phyloP scores from a whole-genome alignment of 164 flowering plant genomes.

The Magnolia officinalis region DNA sequence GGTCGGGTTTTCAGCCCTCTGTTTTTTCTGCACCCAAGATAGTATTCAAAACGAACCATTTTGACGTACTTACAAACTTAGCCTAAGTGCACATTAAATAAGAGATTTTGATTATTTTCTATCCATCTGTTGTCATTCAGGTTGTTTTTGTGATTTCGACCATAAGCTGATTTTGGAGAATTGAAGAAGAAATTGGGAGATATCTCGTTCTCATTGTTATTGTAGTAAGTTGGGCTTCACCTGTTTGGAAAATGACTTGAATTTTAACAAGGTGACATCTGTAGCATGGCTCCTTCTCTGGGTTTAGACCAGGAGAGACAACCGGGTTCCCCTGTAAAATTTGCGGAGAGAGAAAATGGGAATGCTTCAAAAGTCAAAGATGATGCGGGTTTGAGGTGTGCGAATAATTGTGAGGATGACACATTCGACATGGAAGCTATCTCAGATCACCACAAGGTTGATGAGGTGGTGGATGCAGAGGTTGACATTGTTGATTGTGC shows the following conservation, averaged over 20 bases:
- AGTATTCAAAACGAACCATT: no score
- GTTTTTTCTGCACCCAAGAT: no score
- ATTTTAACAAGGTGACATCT: background rate
- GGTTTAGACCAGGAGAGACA: constrained; percentile 15
- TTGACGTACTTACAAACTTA: no score
- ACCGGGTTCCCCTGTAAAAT: constrained; percentile 12
- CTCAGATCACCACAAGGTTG: constrained; percentile 26
- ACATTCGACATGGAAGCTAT: constrained; percentile 24
- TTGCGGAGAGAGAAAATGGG: constrained; percentile 13
- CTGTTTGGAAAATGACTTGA: constrained; percentile 1
- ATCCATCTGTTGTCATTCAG: background rate
- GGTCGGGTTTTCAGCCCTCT: no score
- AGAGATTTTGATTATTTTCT: background rate
- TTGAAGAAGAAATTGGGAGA: background rate
- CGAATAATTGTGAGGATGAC: constrained; percentile 31
- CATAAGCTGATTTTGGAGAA: background rate
- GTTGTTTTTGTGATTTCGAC: background rate
- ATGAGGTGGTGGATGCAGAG: constrained; percentile 22
- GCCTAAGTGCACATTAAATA: no score
- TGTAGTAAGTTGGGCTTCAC: no score
- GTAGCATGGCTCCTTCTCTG: constrained; percentile 40
- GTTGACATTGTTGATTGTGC: constrained; percentile 44
- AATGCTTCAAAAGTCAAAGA: constrained; percentile 13
- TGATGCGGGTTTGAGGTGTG: constrained; percentile 25
- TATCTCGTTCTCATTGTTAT: background rate